Base-by-base conservation (phyloP, 202 grass and related monocot genomes). In the Zoysia matrella region DNA sequence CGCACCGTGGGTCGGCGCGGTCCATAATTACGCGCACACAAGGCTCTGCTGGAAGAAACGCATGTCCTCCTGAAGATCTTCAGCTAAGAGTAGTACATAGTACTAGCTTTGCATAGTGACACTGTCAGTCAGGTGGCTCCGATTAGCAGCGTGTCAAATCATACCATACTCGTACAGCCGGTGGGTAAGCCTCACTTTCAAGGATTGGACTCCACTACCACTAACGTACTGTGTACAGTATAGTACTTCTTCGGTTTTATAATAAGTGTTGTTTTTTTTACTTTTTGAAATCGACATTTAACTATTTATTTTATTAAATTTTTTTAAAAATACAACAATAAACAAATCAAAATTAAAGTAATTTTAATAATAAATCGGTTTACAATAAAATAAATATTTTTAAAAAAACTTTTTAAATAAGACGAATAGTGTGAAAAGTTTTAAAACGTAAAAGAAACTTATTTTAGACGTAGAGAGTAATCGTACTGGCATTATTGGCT, bases 21-120 rank as follows among this genome's bases (percentile, higher is more conserved):
- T 50, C 12, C 80, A 86, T 90, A 69, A 90, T 86, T 77, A 70
- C 65, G 11, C 75, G 84, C 88, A 80, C 75, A 69, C 71, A 41
- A 2, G 8, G 0, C 56, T 68, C 60, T 43, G 45, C 45, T 47
- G 47, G 39, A 78, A 69, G 11, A 45, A 14, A 45, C 6, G 13
- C 18, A 40, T 52, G 54, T 63, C 75, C 39, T 65, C 15, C 42
- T 45, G 0, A 68, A 16, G 7, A 46, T n/a, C 16, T 54, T 57
- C 45, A 67, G 54, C 53, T 63, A 67, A 22, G 22, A 22, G 22
- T 22, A 22, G 22, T 22, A 22, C 22, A 22, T 22, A 22, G 22
- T 22, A 22, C 22, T 22, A 22, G 54, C 61, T 63, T 74, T 79
- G 78, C 78, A 50, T 45, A 64, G 73, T 73, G 66, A 57, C 57